Base-by-base conservation (phyloP, 2,329 filamentous ascomycete genomes). In the Diaporthe capsici region DNA sequence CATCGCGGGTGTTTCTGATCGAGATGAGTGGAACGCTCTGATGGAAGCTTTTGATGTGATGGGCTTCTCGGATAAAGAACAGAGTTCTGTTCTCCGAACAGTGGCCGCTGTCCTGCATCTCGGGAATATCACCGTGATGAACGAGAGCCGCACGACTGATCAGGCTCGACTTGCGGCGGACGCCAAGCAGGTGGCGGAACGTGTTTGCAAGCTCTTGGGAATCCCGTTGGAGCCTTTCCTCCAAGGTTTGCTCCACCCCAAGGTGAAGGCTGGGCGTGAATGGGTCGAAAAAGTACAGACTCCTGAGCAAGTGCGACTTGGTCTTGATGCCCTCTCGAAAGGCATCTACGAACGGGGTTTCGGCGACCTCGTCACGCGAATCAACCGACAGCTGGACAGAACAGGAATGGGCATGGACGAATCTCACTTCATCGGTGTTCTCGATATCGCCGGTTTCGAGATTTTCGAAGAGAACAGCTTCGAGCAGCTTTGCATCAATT, bases 211-310 rank as follows among this genome's bases (percentile, higher is more conserved):
- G 60, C 90, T 99, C 39, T 90, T 98, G 7, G 96, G 96, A 0
- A 96, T 99, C 25, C 90, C 94, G 2, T 82, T 94, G 0, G 96
- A 98, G 53, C 91, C 94, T 2, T 99, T 99, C 78, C 88, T 98
- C 15, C 94, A 95, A 82, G 96, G 95, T 0, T 87, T 99, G 7
- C 88, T 99, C 15, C 97, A 98, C 81, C 97, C 97, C 13, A 94
- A 92, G 75, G 97, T 99, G 55, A 98, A 98, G 84, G 97, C 97
- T 57, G 97, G 97, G 28, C 92, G 96, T 71, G 97, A 99, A 85
- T 98, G 96, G 97, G 97, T 99, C 2, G 96, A 98, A 82, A 99
- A 98, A 83, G 96, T 97, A 1, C 97, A 99, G 83, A 98, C 96
- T 1, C 96, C 97, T 0, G 97, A 99, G 78, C 97, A 99, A 83